Conservation (phyloP, 805 yeast species). For the Isabelozyma pseudorhagii region DNA sequence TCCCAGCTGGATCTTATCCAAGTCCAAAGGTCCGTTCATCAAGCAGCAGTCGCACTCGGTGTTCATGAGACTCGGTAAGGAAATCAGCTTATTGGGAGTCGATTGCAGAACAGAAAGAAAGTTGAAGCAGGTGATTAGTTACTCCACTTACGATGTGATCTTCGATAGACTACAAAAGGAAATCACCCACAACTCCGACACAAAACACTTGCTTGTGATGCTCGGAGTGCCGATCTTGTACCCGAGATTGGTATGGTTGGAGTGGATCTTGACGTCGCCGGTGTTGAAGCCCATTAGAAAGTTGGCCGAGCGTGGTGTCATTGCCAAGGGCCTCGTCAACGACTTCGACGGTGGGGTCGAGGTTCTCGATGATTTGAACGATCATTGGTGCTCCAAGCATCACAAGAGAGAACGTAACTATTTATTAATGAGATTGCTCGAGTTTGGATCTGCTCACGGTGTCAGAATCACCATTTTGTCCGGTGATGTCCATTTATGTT, state of each 20-base stretch:
- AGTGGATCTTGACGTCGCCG: constrained; percentile 63
- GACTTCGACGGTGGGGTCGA: constrained; percentile 92
- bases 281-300: constrained; percentile 59
- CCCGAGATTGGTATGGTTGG: constrained; percentile 91
- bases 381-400: constrained; percentile 91
- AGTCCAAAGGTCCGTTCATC: constrained; percentile 64
- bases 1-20: constrained; percentile 64
- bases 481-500: constrained; percentile 93
- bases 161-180: constrained; percentile 63
- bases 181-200: constrained; percentile 44
- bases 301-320: constrained; percentile 53
- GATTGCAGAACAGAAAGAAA: constrained; percentile 94
- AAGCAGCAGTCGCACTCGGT: constrained; percentile 63
- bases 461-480: constrained; percentile 79
- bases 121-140: constrained; percentile 51
- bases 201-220: constrained; percentile 77
- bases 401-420: constrained; percentile 85
- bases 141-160: constrained; percentile 54
- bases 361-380: constrained; percentile 87
- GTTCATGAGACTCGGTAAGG: constrained; percentile 71
- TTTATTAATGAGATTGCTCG: constrained; percentile 58
- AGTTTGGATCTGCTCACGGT: constrained; percentile 60
- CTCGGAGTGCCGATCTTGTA: constrained; percentile 94
- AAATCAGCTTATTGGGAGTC: constrained; percentile 69
- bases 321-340: constrained; percentile 73